These are phyloP conservation scores for Phytophthora fragariaefolia DNA, from an alignment of 352 stramenopile genomes.

Conservation along the genomic window DNA sequence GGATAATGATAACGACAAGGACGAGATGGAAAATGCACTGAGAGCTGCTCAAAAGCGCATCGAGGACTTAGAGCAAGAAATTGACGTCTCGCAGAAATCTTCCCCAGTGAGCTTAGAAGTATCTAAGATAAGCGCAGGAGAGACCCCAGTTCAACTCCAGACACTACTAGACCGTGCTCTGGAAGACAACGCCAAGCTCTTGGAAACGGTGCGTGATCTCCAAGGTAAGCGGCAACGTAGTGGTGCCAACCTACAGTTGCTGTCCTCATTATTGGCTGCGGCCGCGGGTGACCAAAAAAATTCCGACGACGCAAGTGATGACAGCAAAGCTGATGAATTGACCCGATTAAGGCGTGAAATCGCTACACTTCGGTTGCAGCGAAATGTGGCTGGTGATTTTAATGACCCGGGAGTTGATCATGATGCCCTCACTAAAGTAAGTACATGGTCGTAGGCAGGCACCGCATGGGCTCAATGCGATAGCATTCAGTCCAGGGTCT, in stretches of 20 bases:
- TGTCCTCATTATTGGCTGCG: conserved; percentile 35
- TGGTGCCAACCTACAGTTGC: conserved; percentile 43
- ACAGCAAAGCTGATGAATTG: conserved; percentile 50
- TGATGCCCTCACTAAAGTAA: conserved; percentile 47
- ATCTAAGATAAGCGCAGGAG: conserved; percentile 1
- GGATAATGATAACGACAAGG: conserved; percentile 38
- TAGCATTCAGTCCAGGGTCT: conserved; percentile 32
- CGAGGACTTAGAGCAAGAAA: conserved; percentile 50
- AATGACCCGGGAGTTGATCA: conserved; percentile 33
- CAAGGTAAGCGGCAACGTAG: conserved; percentile 61
- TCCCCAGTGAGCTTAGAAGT: neutral
- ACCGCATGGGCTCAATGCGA: conserved; percentile 38
- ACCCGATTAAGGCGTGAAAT: conserved; percentile 49
- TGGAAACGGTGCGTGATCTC: conserved; percentile 66
- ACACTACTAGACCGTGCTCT: conserved; percentile 58
- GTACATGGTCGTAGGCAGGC: conserved; percentile 41
- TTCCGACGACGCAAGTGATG: conserved; percentile 18
- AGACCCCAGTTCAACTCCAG: conserved; percentile 43
- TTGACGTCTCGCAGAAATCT: conserved; percentile 18
- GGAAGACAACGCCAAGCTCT: conserved; percentile 64
- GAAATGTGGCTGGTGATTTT: conserved; percentile 22
- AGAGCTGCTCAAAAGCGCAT: conserved; percentile 45
- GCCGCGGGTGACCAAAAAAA: conserved; percentile 20
- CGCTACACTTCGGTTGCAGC: conserved; percentile 35
- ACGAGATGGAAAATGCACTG: conserved; percentile 37